Evolutionary conservation across 768 basidiomycete species (phyloP), one percentile per base, ranked within the genome.

Genomic region (Pilatotrama ljubarskyi): DNA sequence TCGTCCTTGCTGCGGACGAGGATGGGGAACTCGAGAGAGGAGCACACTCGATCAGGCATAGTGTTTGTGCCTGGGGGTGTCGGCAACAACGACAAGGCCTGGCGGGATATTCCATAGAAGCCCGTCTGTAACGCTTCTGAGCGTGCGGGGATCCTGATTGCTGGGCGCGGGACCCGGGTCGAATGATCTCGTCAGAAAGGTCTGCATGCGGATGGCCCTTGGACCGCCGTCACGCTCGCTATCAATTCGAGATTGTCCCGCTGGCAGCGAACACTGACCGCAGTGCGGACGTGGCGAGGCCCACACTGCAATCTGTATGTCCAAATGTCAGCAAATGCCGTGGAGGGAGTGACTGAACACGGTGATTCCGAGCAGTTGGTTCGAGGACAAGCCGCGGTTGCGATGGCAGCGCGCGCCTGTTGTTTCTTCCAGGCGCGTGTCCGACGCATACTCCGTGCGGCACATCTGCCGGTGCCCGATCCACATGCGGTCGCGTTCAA

Each of bases 31-130:
- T 25, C 17, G 55, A 50, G 47, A 47, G 43, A 55, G 52, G 52
- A 51, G 51, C 40, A 13, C 24, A 36, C 59, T 55, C 59, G 51
- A 61, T 61, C 48, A 24, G 47, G 59, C 22, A 41, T 61, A 55
- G 53, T 26, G 24, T 25, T 40, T 50, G 59, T 61, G 59, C 59
- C 59, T 61, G 59, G 41, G 14, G 32, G 37, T 48, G 11, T 43
- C 52, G 58, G 58, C 58, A 59, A 53, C 42, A 36, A 47, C 8
- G n/a, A 49, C 47, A 37, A 29, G 42, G 29, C 29, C 10, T 35
- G 40, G 52, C 51, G 51, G 51, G 44, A 37, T 53, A 54, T 59
- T 59, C 58, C 58, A 53, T 48, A 59, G 58, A 59, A 59, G 44
- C 51, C 22, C 37, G 15, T 25, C 40, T 36, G 42, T 15, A 18